Evolutionary conservation across 2,329 filamentous ascomycete species (phyloP).

Genomic region (Fusarium sp.): DNA sequence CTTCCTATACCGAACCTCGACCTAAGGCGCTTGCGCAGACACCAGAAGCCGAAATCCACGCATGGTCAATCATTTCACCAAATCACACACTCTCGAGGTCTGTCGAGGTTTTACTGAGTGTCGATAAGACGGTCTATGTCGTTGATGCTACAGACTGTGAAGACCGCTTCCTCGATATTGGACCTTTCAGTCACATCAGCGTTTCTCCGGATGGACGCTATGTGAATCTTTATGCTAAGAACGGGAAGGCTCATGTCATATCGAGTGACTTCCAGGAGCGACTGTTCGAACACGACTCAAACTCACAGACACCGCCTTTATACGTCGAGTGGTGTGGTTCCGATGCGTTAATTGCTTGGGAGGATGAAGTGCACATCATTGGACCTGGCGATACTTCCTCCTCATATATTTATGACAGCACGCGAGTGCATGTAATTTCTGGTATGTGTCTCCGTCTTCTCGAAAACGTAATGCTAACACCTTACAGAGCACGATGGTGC

Average conservation of each 20-base stretch:
- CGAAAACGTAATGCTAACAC: constrained; percentile 13
- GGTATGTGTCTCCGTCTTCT: constrained; percentile 59
- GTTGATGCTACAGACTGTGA: constrained; percentile 91
- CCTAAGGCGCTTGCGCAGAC: constrained; percentile 82
- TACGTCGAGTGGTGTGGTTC: constrained; percentile 97
- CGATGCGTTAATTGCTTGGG: constrained; percentile 95
- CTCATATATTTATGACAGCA: constrained; percentile 89
- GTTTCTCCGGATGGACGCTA: constrained; percentile 93
- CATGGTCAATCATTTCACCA: constrained; percentile 91
- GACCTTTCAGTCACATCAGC: constrained; percentile 89
- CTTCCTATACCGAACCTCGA: constrained; percentile 88
- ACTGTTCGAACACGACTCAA: constrained; percentile 90
- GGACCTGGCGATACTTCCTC: constrained; percentile 82
- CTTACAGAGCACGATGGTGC: constrained; percentile 80
- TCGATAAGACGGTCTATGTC: constrained; percentile 84
- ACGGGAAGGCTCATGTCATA: constrained; percentile 90
- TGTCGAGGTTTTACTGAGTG: constrained; percentile 90
- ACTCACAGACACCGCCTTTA: constrained; percentile 84
- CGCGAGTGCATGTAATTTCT: constrained; percentile 86
- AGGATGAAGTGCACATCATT: constrained; percentile 95
- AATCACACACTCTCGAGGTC: constrained; percentile 89
- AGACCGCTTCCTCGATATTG: constrained; percentile 89
- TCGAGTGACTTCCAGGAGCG: constrained; percentile 95
- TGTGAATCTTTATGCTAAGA: constrained; percentile 85
- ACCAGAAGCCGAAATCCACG: constrained; percentile 82